Evolutionary conservation across 2,329 filamentous ascomycete species (phyloP), one percentile per base, ranked within the genome.

Genomic region (Hymenotorrendiella dingleyae): DNA sequence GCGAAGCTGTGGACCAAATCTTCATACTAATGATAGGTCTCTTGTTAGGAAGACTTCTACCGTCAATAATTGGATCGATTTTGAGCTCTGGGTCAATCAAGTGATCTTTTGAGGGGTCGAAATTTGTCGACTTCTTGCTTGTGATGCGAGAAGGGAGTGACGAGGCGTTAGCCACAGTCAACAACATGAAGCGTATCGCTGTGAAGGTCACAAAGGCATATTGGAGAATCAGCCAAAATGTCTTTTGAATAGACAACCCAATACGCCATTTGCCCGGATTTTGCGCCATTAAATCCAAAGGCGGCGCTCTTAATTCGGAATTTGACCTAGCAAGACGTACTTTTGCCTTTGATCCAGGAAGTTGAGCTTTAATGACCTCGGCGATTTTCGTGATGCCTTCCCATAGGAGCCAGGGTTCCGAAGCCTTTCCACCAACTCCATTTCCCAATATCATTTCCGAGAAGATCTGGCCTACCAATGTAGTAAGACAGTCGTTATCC

Each of bases 401-500:
- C 78, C 84, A 95, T 53, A 97, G 65, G 58, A 96, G 76, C 86
- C 87, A 94, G 19, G 86, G 86, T 65, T 97, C 83, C 54, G 85
- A 88, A 29, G 85, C 74, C 62, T 84, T 94, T 57, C 83, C 85
- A 56, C 82, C 80, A 55, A 96, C 72, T 45, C 84, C 76, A 54
- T 87, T 89, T 49, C 87, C 87, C 51, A 98, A 72, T 49, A 97
- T 86, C 62, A 94, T 80, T 64, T 96, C 89, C 6, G 89, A 86
- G 48, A 97, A 73, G 52, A 97, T 85, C 65, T 96, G 88, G 42
- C 82, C 80, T 49, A 96, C 84, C 48, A 98, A 71, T 26, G 86
- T 76, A 43, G 86, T 84, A 56, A 97, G 71, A 62, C 87, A 94
- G 41, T 79, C 79, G 62, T 95, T 97, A 58, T 91, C 81, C 28